phyloP scores from a whole-genome alignment of 108 stramenopile species.

The Nitzschia putrida region DNA sequence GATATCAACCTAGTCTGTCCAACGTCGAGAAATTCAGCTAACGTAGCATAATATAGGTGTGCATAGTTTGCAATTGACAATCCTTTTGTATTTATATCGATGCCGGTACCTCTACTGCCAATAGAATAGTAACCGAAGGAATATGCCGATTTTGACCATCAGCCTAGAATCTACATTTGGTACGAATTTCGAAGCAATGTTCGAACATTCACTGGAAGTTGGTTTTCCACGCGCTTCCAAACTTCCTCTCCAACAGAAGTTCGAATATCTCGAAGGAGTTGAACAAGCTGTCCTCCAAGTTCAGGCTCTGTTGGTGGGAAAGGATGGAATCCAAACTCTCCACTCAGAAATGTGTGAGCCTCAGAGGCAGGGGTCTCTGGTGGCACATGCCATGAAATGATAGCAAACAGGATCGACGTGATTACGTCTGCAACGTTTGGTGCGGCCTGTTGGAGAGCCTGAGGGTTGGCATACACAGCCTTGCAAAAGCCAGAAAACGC shows the following conservation, averaged over 20 bases:
- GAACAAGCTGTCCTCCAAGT: slow-evolving; percentile 47
- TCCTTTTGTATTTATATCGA: not conserved
- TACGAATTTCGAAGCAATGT: slow-evolving; percentile 64
- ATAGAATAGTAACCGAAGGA: not conserved
- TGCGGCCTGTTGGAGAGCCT: slow-evolving; percentile 53
- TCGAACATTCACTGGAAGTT: slow-evolving; percentile 72
- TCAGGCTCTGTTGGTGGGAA: slow-evolving; percentile 66
- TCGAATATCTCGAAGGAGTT: slow-evolving; percentile 67
- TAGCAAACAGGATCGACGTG: slow-evolving; percentile 67
- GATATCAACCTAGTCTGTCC: too few species aligned
- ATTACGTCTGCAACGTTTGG: slow-evolving; percentile 50
- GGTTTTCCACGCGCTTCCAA: slow-evolving; percentile 58
- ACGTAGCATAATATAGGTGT: too few species aligned
- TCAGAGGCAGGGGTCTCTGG: slow-evolving; percentile 8
- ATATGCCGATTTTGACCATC: not conserved
- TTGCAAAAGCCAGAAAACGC: slow-evolving; percentile 74
- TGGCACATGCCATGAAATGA: slow-evolving; percentile 56
- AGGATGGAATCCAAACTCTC: slow-evolving; percentile 57
- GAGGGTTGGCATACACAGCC: slow-evolving; percentile 74
- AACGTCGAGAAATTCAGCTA: too few species aligned
- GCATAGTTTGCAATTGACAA: too few species aligned
- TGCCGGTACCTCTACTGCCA: not conserved
- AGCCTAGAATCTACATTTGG: slow-evolving; percentile 16
- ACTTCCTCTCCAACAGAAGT: slow-evolving; percentile 53
- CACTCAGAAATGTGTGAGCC: slow-evolving; percentile 30